A percentile compares a stretch with the other conserved stretches of the same genome.
These are phyloP conservation scores for Moesziomyces sp. DNA, from an alignment of 1,284 basidiomycete species.

Conservation along the genomic window DNA sequence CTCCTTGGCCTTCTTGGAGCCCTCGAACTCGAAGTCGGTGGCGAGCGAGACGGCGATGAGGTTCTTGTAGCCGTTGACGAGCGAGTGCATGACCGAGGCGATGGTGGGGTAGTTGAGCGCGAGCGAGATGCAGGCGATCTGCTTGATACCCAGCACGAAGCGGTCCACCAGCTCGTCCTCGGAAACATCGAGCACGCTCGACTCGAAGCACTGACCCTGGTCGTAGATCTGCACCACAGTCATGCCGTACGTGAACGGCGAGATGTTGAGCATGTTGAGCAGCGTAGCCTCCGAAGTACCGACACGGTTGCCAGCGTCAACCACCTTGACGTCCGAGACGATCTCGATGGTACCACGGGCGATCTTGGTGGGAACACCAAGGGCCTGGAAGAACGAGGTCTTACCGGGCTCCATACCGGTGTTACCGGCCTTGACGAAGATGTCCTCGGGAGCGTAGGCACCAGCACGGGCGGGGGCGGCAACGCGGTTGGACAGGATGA, in stretches of 20 bases:
- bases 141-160: constrained; percentile 92
- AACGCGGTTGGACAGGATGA: constrained; percentile 96
- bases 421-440: constrained; percentile 92
- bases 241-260: constrained; percentile 96
- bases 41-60: constrained; percentile 84
- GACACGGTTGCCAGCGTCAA: constrained; percentile 89
- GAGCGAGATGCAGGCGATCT: constrained; percentile 93
- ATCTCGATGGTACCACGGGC: constrained; percentile 99
- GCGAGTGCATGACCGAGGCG: constrained; percentile 89
- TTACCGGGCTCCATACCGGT: constrained; percentile 95
- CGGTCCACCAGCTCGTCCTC: constrained; percentile 89
- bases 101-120: constrained; percentile 96
- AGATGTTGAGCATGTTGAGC: constrained; percentile 95
- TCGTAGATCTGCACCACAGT: constrained; percentile 75
- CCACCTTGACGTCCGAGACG: constrained; percentile 95
- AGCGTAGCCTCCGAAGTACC: constrained; percentile 96
- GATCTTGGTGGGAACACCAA: constrained; percentile 99
- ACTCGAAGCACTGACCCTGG: constrained; percentile 75
- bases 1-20: constrained; percentile 93
- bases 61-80: constrained; percentile 99
- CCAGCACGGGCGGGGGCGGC: constrained; percentile 98
- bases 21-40: constrained; percentile 96
- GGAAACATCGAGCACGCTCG: constrained; percentile 87
- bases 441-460: constrained; percentile 91
- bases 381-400: constrained; percentile 94